Conservation (phyloP, 176 grass and related monocot species). For the Lolium multiflorum region DNA sequence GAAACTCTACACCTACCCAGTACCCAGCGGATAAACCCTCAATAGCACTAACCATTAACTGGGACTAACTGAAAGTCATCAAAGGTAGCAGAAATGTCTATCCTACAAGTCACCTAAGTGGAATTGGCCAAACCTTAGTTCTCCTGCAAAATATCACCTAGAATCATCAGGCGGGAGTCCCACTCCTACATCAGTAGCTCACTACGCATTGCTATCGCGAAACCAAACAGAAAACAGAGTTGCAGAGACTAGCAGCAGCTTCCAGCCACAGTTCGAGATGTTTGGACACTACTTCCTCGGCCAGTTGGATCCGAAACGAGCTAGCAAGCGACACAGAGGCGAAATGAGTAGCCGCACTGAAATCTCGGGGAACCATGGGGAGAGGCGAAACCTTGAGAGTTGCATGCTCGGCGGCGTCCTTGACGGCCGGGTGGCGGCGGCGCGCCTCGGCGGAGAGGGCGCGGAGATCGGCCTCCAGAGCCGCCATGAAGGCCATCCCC, state of each 20-base stretch:
- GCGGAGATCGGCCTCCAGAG: slow-evolving; percentile 96
- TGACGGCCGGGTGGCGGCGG: slow-evolving; percentile 86
- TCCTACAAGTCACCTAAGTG: slow-evolving; percentile 10
- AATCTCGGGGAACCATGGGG: not conserved
- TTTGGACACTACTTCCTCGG: not conserved
- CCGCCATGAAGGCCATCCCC: slow-evolving; percentile 92
- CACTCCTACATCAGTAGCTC: slow-evolving; percentile 37
- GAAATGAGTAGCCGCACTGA: slow-evolving; percentile 37
- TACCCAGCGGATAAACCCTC: slow-evolving; percentile 18
- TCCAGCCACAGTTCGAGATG: not conserved
- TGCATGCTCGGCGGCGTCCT: slow-evolving; percentile 88
- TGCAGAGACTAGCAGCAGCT: slow-evolving; percentile 12
- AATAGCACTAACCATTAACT: slow-evolving; percentile 23
- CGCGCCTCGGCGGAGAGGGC: slow-evolving; percentile 96
- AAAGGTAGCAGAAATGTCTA: slow-evolving; percentile 8
- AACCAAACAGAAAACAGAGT: slow-evolving; percentile 18
- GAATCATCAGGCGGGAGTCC: slow-evolving; percentile 25
- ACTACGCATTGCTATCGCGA: slow-evolving; percentile 10
- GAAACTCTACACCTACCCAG: slow-evolving; percentile 11
- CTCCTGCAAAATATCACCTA: slow-evolving; percentile 24
- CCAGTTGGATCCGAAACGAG: slow-evolving; percentile 37
- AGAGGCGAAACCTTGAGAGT: slow-evolving; percentile 71
- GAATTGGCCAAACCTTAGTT: slow-evolving; percentile 16
- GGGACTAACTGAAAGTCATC: not conserved
- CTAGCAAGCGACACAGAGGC: not conserved